Evolutionary conservation across 495 filamentous ascomycete genomes (phyloP).

Genomic region (Penicillium bovifimosum): DNA sequence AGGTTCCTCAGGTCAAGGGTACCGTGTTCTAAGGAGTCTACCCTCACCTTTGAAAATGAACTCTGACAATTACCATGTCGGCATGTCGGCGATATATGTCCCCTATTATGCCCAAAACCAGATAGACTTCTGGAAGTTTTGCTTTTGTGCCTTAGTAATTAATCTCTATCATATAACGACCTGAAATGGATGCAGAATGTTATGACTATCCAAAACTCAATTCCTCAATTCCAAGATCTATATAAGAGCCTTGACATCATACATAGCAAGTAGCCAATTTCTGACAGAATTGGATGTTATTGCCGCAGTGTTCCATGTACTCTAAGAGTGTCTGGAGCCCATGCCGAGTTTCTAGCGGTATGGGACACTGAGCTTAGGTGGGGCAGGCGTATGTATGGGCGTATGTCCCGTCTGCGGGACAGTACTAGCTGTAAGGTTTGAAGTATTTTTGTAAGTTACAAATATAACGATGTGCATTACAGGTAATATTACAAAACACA

Average conservation of each 20-base stretch:
- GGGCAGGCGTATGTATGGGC: too few relatives aligned
- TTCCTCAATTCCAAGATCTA: background rate
- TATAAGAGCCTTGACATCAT: background rate
- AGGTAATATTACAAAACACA: background rate
- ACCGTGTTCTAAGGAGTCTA: constrained; percentile 10
- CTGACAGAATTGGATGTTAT: background rate
- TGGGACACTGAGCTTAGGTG: background rate
- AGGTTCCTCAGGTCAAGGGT: constrained; percentile 17
- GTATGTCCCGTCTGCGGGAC: background rate
- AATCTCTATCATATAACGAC: constrained; percentile 1
- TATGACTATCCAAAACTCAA: background rate
- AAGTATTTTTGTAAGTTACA: background rate
- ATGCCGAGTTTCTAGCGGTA: constrained; percentile 1
- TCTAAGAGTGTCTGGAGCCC: background rate
- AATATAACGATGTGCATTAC: background rate
- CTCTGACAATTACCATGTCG: background rate
- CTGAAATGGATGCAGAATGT: constrained; percentile 2
- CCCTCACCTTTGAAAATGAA: background rate
- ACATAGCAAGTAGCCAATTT: background rate
- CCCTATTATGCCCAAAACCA: background rate
- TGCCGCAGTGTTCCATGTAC: background rate
- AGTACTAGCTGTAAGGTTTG: background rate
- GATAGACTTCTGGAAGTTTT: background rate
- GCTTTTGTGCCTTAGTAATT: background rate
- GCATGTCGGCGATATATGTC: background rate